Conservation (phyloP, 257 asterid genomes). For the Leptodermis oblonga region DNA sequence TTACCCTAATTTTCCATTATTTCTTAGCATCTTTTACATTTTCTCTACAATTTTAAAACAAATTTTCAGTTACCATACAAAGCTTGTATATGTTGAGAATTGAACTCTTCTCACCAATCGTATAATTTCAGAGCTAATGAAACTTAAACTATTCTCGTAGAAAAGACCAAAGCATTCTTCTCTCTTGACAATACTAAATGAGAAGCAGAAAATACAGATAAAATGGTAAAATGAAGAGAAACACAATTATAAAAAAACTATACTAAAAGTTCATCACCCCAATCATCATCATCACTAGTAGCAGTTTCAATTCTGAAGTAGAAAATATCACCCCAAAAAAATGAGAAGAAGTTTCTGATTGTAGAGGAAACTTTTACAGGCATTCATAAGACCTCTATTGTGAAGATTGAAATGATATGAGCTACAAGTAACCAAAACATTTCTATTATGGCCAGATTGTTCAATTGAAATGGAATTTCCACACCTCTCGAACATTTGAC, state of each 20-base stretch:
- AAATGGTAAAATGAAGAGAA: neutral
- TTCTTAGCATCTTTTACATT: too few relatives aligned
- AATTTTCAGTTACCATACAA: too few relatives aligned
- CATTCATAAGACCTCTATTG: neutral
- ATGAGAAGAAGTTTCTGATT: neutral
- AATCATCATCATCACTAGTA: neutral
- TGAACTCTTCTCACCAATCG: too few relatives aligned
- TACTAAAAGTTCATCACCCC: neutral
- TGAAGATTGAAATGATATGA: neutral
- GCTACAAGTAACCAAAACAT: neutral
- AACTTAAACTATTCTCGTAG: too few relatives aligned
- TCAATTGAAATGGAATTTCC: constrained; percentile 66
- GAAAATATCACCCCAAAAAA: neutral
- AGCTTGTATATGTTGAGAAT: too few relatives aligned
- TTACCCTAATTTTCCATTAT: too few relatives aligned
- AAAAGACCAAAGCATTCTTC: too few relatives aligned
- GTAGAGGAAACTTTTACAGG: neutral
- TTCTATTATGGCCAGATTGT: too few relatives aligned
- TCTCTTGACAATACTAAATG: too few relatives aligned
- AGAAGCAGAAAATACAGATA: too few relatives aligned
- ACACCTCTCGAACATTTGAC: constrained; percentile 84
- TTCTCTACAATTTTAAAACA: too few relatives aligned
- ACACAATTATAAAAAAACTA: neutral
- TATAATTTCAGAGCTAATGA: too few relatives aligned
- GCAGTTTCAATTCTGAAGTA: neutral